These are phyloP conservation scores for Talaromyces stipitatus DNA, from an alignment of 495 filamentous ascomycete species.

Conservation along the genomic window DNA sequence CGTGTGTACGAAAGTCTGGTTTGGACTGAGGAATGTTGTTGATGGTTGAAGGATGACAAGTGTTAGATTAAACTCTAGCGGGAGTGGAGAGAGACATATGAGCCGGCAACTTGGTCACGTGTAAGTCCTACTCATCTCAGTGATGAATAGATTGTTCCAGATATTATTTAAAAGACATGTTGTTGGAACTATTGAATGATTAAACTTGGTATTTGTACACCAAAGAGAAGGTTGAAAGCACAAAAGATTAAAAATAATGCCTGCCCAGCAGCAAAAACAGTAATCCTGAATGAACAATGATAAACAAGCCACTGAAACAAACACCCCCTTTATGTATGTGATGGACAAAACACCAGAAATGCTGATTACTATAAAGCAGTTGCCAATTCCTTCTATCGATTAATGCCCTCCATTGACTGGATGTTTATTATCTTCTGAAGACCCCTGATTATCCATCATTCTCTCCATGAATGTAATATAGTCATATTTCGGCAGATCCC, in stretches of 20 bases:
- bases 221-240: constrained; percentile 13
- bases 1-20: not conserved
- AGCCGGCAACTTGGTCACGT: too few relatives aligned
- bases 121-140: not conserved
- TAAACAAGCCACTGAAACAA: constrained; percentile 10
- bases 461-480: constrained; percentile 91
- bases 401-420: constrained; percentile 23
- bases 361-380: constrained; percentile 9
- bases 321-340: constrained; percentile 1
- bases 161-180: too few relatives aligned
- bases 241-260: constrained; percentile 18
- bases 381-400: constrained; percentile 2
- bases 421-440: constrained; percentile 1
- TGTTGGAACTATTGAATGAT: too few relatives aligned
- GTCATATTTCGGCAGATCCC: constrained; percentile 73
- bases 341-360: constrained; percentile 8
- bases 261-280: constrained; percentile 12
- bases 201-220: not conserved
- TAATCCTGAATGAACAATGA: constrained; percentile 11
- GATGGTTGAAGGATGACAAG: not conserved
- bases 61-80: not conserved
- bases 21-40: not conserved
- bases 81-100: not conserved
- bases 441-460: constrained; percentile 37
- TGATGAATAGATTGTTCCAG: constrained; percentile 10